Conservation (phyloP, 345 rosid genomes). For the Brassica juncea region DNA sequence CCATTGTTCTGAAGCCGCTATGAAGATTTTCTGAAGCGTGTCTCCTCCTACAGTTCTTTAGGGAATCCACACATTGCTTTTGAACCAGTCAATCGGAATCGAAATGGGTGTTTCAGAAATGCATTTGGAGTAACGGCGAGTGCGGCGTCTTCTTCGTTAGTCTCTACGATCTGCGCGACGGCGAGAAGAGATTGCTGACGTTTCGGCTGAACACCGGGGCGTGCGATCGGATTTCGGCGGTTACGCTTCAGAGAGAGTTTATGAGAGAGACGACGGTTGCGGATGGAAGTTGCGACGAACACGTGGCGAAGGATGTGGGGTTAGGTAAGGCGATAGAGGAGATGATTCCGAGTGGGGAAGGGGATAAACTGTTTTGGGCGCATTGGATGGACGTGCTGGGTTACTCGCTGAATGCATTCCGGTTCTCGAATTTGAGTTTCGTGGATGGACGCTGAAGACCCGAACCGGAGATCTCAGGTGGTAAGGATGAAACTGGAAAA, state of each 20-base stretch:
- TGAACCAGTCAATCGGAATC: not conserved
- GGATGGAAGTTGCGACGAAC: constrained; percentile 4
- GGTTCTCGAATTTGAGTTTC: constrained; percentile 64
- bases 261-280: constrained; percentile 36
- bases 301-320: constrained; percentile 31
- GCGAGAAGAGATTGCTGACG: constrained; percentile 45
- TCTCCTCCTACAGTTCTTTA: too few relatives aligned
- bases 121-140: constrained; percentile 27
- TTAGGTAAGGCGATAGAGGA: constrained; percentile 67
- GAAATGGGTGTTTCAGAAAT: not conserved
- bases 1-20: not conserved
- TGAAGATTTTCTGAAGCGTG: too few relatives aligned
- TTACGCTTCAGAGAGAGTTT: constrained; percentile 55
- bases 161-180: constrained; percentile 46
- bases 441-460: constrained; percentile 40
- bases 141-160: constrained; percentile 51
- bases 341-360: constrained; percentile 67
- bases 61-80: not conserved
- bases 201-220: constrained; percentile 66
- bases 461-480: constrained; percentile 53
- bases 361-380: constrained; percentile 73
- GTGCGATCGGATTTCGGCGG: constrained; percentile 78
- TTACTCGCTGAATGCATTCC: constrained; percentile 74
- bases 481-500: constrained; percentile 53
- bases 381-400: constrained; percentile 77